Evolutionary conservation across 1,284 basidiomycete genomes (phyloP), one percentile per base, ranked within the genome.

Genomic region (Jaminaea rosea): DNA sequence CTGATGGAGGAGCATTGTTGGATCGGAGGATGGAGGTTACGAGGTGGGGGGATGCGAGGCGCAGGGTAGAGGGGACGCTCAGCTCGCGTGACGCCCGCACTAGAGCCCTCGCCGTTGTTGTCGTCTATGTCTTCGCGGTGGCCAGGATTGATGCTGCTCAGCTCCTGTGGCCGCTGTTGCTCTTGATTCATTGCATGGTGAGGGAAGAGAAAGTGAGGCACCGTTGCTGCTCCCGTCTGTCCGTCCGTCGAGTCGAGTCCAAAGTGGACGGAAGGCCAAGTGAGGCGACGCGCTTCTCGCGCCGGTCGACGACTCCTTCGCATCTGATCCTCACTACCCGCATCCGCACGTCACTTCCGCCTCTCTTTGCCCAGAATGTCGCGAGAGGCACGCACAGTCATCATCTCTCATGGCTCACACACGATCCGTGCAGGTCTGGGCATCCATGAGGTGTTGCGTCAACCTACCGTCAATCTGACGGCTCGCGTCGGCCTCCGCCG

Each of bases 351-450:
- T 10, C 31, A n/a, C 10, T 10, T 32, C 10, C 10, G 31, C 31
- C n/a, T 10, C 10, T 36, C 34, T 4, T 36, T 21, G 21, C 17
- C 39, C 13, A 23, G 6, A n/a, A 42, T 42, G 39, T n/a, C 39
- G 13, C 86, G 88, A 73, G 85, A 88, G 72, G 87, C 90, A 73
- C 81, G 86, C 49, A 84, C 82, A 47, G 80, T 90, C 46, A 80
- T 90, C 56, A 78, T 91, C 73, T 81, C 92, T 70, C 88, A 90
- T 74, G 85, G 84, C 10, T 80, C 83, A 36, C 78, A 85, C 8
- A 74, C 79, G 45, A 76, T 91, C 51, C 81, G 84, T 29, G 88
- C 86, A 41, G 85, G 86, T 6, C 77, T 86, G 31, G 88, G 89
- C 39, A 79, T 92, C 13, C 79, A 84, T 60, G 89, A 92, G 56